Percentiles rank a stretch among this genome's conserved stretches.
Evolutionary conservation across 2,329 filamentous ascomycete species (phyloP).

Genomic region (Ophiostoma fasciatum): DNA sequence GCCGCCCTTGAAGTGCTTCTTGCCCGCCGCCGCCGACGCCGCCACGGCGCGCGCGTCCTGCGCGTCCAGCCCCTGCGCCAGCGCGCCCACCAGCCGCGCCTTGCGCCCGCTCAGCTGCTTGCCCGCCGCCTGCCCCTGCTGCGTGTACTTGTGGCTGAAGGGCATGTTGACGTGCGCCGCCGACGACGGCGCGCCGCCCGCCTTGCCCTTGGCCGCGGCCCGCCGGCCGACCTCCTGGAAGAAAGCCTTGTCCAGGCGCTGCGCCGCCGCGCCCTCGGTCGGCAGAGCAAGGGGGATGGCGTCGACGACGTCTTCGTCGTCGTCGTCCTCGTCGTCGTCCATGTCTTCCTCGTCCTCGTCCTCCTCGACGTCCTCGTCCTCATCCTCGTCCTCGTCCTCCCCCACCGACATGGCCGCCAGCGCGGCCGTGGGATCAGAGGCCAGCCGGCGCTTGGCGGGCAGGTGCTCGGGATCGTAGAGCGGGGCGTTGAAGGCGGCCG

Average conservation of each 20-base stretch:
- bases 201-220: no score
- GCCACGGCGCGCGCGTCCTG: slow-evolving; percentile 51
- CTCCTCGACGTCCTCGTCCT: background rate
- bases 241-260: slow-evolving; percentile 74
- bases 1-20: slow-evolving; percentile 91
- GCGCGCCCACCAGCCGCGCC: slow-evolving; percentile 59
- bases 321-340: slow-evolving; percentile 17
- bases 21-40: slow-evolving; percentile 47
- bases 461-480: slow-evolving; percentile 75
- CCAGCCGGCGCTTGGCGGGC: slow-evolving; percentile 65
- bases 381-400: background rate
- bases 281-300: slow-evolving; percentile 34
- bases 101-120: slow-evolving; percentile 76
- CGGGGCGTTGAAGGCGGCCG: slow-evolving; percentile 69
- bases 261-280: slow-evolving; percentile 41
- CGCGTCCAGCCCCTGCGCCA: slow-evolving; percentile 75
- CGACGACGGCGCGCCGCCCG: background rate
- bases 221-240: slow-evolving; percentile 51
- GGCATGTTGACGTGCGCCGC: slow-evolving; percentile 51
- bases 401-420: no score
- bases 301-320: slow-evolving; percentile 19
- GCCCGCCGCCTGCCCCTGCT: slow-evolving; percentile 44
- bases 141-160: slow-evolving; percentile 79
- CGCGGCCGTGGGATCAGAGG: no score
- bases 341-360: background rate